Evolutionary conservation across 257 asterid species (phyloP).

Genomic region (Scutellaria baicalensis): DNA sequence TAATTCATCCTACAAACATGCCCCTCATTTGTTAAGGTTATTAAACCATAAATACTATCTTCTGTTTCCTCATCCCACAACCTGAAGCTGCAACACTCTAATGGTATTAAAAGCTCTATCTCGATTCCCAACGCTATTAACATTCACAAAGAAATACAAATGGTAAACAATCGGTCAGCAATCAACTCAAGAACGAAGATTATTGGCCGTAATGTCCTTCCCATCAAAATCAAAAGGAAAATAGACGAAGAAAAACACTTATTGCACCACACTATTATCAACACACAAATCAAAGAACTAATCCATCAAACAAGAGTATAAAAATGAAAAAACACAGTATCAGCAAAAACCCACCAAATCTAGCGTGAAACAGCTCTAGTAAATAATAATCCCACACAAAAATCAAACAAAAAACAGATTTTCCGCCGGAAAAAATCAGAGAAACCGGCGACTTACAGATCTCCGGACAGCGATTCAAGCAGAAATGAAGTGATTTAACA

Average conservation of each 20-base stretch:
- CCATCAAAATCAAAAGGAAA: background rate
- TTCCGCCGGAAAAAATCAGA: background rate
- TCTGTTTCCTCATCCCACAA: no score
- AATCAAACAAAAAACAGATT: background rate
- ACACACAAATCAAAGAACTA: conserved; percentile 3
- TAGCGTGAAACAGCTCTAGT: background rate
- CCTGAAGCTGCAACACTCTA: no score
- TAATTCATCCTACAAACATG: background rate
- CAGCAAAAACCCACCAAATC: background rate
- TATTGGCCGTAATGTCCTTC: background rate
- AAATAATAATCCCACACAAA: background rate
- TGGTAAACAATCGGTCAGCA: background rate
- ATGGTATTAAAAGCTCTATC: background rate
- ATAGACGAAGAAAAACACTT: background rate
- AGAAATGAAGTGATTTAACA: background rate
- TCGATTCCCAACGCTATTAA: background rate
- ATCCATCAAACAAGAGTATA: background rate
- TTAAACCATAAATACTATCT: background rate
- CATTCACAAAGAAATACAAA: background rate
- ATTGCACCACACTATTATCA: background rate
- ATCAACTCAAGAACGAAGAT: background rate
- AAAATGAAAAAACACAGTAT: background rate
- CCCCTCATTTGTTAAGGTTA: background rate
- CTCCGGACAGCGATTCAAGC: background rate
- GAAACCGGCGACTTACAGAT: conserved; percentile 8